Base-by-base conservation (phyloP, 345 rosid species). In the Reutealis trisperma region DNA sequence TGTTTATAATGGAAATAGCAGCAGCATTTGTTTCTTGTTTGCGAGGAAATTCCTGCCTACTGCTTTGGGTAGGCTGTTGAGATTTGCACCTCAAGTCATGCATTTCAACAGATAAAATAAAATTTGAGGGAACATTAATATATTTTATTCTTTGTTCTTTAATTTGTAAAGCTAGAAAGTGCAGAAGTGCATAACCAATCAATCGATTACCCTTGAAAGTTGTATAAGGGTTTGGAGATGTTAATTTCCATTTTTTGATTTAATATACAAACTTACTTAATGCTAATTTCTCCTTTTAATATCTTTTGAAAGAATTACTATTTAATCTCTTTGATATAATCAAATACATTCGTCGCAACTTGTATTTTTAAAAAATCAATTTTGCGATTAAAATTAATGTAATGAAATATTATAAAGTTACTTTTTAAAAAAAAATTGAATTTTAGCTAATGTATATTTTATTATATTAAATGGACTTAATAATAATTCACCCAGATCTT, bases 11-110 rank as follows among this genome's bases (percentile, higher is more conserved):
- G 98, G 98, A 47, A 66, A 61, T 67, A 62, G 14, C 4, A 94
- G 92, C 6, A 81, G 75, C 32, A 63, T 80, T 42, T 94, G 98
- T 85, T 80, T 77, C 81, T 80, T 91, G 83, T 94, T 93, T 79
- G 97, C 94, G 8, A 90, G 98, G 71, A 95, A 94, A 79, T 94
- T 94, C 76, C 68, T 85, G 75, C 87, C 91, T 19, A 80, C 83
- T 74, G 83, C 95, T 44, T 71, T 91, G 73, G 86, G 73, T 37
- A 83, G 93, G 77, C 87, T 94, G 76, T 49, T 92, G 70, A 84
- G 84, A 79, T 85, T 83, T 65, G 90, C 98, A 30, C 91, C 94
- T 1, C 78, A 71, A 24, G 74, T 75, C 44, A 71, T 82, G 82
- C 75, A 78, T 22, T 82, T 78, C 21, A 52, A 71, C 55, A 67